Evolutionary conservation across 164 flowering plant species (phyloP).

Genomic region (Umbellularia californica): DNA sequence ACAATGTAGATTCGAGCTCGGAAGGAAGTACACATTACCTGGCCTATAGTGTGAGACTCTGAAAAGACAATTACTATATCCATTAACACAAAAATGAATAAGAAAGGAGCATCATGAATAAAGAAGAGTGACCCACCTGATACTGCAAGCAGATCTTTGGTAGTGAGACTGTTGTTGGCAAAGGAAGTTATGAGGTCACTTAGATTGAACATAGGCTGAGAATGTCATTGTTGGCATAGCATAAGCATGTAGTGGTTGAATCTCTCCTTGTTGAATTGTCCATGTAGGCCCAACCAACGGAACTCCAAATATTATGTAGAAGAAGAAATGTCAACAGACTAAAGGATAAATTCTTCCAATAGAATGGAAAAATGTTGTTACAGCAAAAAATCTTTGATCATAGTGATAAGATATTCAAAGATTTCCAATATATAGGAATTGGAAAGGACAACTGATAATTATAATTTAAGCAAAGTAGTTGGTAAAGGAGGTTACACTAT

Average conservation of each 20-base stretch:
- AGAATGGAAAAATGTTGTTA: no score
- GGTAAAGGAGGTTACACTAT: no score
- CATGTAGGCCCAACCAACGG: slow-evolving; percentile 11
- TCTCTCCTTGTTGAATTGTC: slow-evolving; percentile 12
- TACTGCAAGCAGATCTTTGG: slow-evolving; percentile 7
- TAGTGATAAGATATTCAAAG: no score
- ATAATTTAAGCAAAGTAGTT: no score
- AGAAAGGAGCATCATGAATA: background rate
- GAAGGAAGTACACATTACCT: slow-evolving; percentile 10
- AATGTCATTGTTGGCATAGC: slow-evolving; percentile 9
- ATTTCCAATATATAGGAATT: no score
- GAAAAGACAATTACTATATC: background rate
- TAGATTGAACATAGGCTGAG: background rate
- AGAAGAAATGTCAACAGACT: no score
- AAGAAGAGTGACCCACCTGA: slow-evolving; percentile 2
- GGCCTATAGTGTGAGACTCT: slow-evolving; percentile 15
- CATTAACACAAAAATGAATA: background rate
- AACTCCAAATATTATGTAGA: background rate
- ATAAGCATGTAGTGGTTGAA: slow-evolving; percentile 9
- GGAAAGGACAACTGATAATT: no score
- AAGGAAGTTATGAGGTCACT: slow-evolving; percentile 7
- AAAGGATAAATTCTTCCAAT: no score
- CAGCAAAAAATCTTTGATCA: no score
- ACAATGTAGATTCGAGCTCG: slow-evolving; percentile 14
- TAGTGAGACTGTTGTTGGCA: slow-evolving; percentile 1